Evolutionary conservation across 1,284 basidiomycete species (phyloP).

Genomic region (Vanrija sp.): DNA sequence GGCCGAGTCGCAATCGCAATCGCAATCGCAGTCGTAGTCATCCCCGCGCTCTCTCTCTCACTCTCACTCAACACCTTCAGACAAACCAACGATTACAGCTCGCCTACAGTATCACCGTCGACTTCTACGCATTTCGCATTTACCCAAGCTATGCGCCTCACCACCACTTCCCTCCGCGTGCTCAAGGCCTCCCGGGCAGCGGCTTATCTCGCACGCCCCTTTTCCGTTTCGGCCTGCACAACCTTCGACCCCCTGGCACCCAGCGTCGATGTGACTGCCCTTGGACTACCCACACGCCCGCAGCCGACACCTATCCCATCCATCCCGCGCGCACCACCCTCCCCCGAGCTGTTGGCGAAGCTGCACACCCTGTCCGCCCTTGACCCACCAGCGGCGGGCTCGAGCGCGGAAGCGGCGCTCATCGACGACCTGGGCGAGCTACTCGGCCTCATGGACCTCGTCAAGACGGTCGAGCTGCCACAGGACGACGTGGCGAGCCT

Average conservation of each 20-base stretch:
- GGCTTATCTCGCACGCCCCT: too few species aligned
- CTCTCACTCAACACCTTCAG: not conserved
- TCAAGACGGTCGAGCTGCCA: conserved; percentile 10
- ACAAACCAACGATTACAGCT: too few species aligned
- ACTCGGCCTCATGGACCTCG: conserved; percentile 23
- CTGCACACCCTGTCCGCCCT: conserved; percentile 17
- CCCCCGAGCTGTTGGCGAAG: conserved; percentile 6
- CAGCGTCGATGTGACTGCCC: conserved; percentile 1
- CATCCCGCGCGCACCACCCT: conserved; percentile 4
- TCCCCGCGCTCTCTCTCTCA: too few species aligned
- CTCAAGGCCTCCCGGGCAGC: not conserved
- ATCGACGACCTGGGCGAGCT: conserved; percentile 17
- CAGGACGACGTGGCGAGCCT: conserved; percentile 9
- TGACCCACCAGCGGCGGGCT: conserved; percentile 11
- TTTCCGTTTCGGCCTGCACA: too few species aligned
- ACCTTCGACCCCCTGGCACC: conserved; percentile 4
- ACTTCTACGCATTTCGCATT: too few species aligned
- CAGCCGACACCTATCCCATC: conserved; percentile 4
- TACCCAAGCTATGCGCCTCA: too few species aligned
- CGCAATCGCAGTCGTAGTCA: not conserved
- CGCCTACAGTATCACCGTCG: too few species aligned
- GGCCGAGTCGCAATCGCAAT: not conserved
- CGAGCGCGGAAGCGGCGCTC: conserved; percentile 8
- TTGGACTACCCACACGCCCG: conserved; percentile 10
- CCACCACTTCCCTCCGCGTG: not conserved